Percentiles rank a stretch among this genome's conserved stretches.
These are phyloP conservation scores for Thielaviopsis cerberus DNA, from an alignment of 2,329 filamentous ascomycete genomes.

Conservation along the genomic window DNA sequence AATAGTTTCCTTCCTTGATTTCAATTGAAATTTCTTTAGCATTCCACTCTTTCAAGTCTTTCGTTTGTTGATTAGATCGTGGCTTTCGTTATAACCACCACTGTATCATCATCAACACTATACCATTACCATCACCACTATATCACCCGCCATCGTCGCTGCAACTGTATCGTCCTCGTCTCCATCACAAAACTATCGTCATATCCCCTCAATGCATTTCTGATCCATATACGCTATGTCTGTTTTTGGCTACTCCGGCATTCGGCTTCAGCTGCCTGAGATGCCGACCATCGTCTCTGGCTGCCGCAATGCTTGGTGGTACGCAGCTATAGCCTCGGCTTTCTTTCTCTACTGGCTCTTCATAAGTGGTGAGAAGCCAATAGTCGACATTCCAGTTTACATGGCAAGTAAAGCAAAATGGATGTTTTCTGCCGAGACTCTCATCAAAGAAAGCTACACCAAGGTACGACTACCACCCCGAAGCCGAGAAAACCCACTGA, in stretches of 20 bases:
- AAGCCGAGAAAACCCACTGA: background rate
- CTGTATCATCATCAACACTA: background rate
- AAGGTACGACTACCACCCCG: conserved; percentile 21
- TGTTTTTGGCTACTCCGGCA: background rate
- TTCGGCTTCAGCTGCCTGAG: background rate
- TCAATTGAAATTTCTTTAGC: no score
- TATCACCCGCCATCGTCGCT: no score
- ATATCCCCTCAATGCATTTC: background rate
- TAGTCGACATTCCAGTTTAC: conserved; percentile 25
- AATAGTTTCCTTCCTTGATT: no score
- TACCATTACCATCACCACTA: background rate
- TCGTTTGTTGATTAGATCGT: no score
- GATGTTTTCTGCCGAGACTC: conserved; percentile 30
- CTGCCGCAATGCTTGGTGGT: conserved; percentile 22
- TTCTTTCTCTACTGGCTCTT: conserved; percentile 24
- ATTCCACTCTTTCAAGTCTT: no score
- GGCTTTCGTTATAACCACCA: no score
- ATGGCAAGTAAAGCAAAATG: conserved; percentile 30
- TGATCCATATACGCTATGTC: background rate
- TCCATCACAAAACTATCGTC: no score
- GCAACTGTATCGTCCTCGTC: no score
- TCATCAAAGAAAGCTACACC: conserved; percentile 30
- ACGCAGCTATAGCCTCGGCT: conserved; percentile 21
- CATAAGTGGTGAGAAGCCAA: conserved; percentile 18
- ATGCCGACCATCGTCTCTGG: conserved; percentile 17